Percentiles rank a stretch among this genome's conserved stretches.
Evolutionary conservation across 441 rosid species (phyloP).

Genomic region (Adansonia madagascariensis): DNA sequence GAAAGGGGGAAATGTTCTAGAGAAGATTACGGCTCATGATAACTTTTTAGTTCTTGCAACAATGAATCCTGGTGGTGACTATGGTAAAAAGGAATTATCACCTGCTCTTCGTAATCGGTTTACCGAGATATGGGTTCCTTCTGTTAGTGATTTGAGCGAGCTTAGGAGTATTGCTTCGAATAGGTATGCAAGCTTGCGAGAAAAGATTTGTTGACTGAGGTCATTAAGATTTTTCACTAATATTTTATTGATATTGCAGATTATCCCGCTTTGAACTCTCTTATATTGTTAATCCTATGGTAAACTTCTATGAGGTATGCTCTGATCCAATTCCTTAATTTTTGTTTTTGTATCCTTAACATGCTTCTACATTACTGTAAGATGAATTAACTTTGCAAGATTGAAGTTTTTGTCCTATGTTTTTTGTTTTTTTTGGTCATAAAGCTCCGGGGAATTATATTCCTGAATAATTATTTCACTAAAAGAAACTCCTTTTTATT

Average conservation of each 20-base stretch:
- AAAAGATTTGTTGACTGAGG: conserved; percentile 16
- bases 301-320: conserved; percentile 82
- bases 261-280: conserved; percentile 50
- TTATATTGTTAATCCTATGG: conserved; percentile 62
- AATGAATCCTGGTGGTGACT: conserved; percentile 99
- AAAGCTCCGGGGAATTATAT: neutral
- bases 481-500: neutral
- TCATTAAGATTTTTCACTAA: conserved; percentile 8
- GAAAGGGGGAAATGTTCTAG: conserved; percentile 89
- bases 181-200: conserved; percentile 50
- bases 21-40: conserved; percentile 73
- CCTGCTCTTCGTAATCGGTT: conserved; percentile 98
- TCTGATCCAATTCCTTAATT: conserved; percentile 21
- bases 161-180: conserved; percentile 74
- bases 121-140: conserved; percentile 98
- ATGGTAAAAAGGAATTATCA: conserved; percentile 97
- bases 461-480: neutral
- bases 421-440: neutral
- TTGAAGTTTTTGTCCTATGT: neutral
- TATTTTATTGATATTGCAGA: conserved; percentile 43
- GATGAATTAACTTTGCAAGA: conserved; percentile 2
- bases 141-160: conserved; percentile 68
- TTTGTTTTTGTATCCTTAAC: conserved; percentile 14
- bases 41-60: conserved; percentile 90
- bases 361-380: neutral